Base-by-base conservation (phyloP, 2,329 filamentous ascomycete species). In the Apiospora arundinis region DNA sequence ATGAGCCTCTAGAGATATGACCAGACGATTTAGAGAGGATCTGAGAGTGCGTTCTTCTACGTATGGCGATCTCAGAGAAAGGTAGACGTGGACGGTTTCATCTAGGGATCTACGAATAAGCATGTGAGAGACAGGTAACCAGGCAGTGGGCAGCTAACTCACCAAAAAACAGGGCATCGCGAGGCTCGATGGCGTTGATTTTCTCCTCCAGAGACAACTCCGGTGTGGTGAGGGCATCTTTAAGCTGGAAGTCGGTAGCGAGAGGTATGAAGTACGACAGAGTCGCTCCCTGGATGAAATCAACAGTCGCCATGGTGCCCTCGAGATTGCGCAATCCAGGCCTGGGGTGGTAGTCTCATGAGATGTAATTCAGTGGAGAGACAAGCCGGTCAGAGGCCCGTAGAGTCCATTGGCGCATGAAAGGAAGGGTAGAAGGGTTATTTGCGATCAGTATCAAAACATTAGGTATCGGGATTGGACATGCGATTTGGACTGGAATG, bases 121-220 rank as follows among this genome's bases (percentile, higher is more conserved):
- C 83, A 84, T 77, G 76, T 78, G 75, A 82, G 81, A 83, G 77
- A 78, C 74, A 74, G 74, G 78, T 73, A 75, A 75, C 77, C 75
- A 74, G 74, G 76, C 71, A 72, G 68, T 70, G 72, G 73, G 70
- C 72, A 75, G 75, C 72, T 70, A 66, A 81, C 88, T 75, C 85
- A 94, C 93, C 93, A 78, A 95, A 94, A 78, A 93, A 92, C 49
- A 95, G 83, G 70, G 87, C 86, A 49, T 92, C 86, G 74, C 92
- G 87, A 76, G 90, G 87, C 60, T 88, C 82, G 77, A 94, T 86
- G 23, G 87, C 87, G 69, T 89, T 86, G 56, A 92, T 85, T 73
- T 84, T 82, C 75, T 82, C 83, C 74, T 83, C 80, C 73, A 76
- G 82, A 70, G 40, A 68, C n/a, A 82, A 84, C 14, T 83, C 80